phyloP scores from a whole-genome alignment of 2,329 filamentous ascomycete genomes.

The Monilinia vaccinii-corymbosi region DNA sequence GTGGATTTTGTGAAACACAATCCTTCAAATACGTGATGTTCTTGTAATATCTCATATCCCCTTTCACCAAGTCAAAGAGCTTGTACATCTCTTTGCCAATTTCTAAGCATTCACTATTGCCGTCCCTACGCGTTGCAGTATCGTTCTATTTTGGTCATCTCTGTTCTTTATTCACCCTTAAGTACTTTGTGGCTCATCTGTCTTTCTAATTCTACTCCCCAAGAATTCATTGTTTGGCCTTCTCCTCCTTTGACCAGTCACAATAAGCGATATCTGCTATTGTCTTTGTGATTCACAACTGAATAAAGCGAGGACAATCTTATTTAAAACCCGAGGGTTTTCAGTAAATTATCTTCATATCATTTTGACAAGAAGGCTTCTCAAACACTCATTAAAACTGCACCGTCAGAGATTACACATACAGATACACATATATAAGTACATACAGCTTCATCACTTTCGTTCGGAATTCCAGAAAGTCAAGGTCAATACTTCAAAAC shows the following conservation, averaged over 20 bases:
- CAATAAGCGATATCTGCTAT: neutral
- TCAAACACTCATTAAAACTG: neutral
- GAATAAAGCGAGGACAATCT: neutral
- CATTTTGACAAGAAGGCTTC: neutral
- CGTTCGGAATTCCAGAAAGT: neutral
- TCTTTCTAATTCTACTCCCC: neutral
- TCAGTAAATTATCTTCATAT: neutral
- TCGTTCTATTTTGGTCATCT: constrained; percentile 8
- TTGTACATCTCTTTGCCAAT: neutral
- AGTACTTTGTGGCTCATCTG: neutral
- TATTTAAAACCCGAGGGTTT: neutral
- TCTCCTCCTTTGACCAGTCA: neutral
- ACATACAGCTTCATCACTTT: neutral
- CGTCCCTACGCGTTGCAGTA: constrained; percentile 27
- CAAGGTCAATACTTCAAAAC: neutral
- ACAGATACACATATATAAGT: too few species aligned
- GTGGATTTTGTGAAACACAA: neutral
- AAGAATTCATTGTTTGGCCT: neutral
- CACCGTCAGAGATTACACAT: neutral
- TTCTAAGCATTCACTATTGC: neutral
- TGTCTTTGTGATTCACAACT: neutral
- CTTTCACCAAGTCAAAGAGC: neutral
- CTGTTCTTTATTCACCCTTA: neutral
- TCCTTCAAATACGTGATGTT: neutral
- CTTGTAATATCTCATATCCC: constrained; percentile 5